These are phyloP conservation scores for Fusarium sp. DNA, from an alignment of 2,329 filamentous ascomycete species.

Conservation along the genomic window DNA sequence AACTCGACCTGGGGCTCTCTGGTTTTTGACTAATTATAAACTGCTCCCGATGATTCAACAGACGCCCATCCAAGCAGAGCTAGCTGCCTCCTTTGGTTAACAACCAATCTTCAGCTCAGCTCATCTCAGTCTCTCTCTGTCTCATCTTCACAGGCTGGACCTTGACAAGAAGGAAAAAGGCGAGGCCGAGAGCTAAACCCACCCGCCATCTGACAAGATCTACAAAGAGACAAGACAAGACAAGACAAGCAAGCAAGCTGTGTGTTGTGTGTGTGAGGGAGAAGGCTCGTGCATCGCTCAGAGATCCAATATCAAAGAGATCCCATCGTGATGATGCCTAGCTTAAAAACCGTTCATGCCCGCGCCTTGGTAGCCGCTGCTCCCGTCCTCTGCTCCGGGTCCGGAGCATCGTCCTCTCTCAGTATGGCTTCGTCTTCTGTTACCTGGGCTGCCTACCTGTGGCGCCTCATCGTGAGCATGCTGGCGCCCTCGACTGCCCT, in stretches of 20 bases:
- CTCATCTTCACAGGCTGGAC: conserved; percentile 30
- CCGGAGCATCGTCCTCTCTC: conserved; percentile 30
- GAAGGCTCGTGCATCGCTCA: conserved; percentile 4
- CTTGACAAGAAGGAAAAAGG: conserved; percentile 27
- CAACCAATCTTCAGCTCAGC: conserved; percentile 3
- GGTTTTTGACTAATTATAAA: conserved; percentile 42
- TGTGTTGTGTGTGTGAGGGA: neutral
- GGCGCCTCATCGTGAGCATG: conserved; percentile 37
- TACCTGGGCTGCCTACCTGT: conserved; percentile 36
- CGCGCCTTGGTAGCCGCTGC: conserved; percentile 19
- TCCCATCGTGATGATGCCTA: conserved; percentile 38
- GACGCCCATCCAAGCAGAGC: conserved; percentile 11
- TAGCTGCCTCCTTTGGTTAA: neutral
- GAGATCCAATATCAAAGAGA: conserved; percentile 4
- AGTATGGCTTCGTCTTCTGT: conserved; percentile 34
- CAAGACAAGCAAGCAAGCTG: neutral
- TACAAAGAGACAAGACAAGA: conserved; percentile 3
- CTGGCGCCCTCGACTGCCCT: conserved; percentile 38
- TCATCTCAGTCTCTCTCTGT: conserved; percentile 2
- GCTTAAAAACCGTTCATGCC: conserved; percentile 36
- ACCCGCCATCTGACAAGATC: conserved; percentile 7
- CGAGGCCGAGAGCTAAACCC: conserved; percentile 1
- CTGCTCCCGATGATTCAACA: conserved; percentile 32
- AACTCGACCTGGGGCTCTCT: conserved; percentile 9
- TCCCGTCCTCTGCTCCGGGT: conserved; percentile 25